Base-by-base conservation (phyloP, 2,329 filamentous ascomycete genomes). In the Raffaelea arxii region DNA sequence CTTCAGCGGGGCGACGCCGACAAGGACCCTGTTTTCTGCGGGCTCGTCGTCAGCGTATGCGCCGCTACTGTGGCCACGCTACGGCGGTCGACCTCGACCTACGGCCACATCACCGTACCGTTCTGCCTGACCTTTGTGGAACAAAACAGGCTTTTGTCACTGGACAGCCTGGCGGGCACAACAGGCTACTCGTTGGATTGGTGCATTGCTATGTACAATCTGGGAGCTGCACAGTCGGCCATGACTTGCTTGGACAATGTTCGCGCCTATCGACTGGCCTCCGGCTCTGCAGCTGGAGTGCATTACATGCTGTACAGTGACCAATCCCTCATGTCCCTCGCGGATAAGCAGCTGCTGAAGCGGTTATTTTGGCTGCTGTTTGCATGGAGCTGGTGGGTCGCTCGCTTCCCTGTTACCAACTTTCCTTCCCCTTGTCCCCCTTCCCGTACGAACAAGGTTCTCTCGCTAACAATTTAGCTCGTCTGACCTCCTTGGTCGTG, bases 171-270 rank as follows among this genome's bases (percentile, higher is more conserved):
- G 14, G n/a, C 25, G 5, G 30, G 54, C 0, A n/a, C n/a, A n/a
- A n/a, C n/a, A n/a, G 39, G 46, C 0, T 64, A 61, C 40, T 57
- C 56, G 2, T 46, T 65, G 1, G 62, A 66, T 40, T 64, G 61
- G 53, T 63, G 62, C 49, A 56, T 63, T 18, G 58, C 62, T 21
- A 59, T 62, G 53, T 66, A 66, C 44, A 63, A 66, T 30, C 46
- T 65, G 4, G 57, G 59, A 3, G 55, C 48, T 2, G 56, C 62
- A 1, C 48, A 58, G 6, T 25, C 27, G 6, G 45, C 53, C 25
- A 37, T 55, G 32, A 38, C 48, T 25, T 51, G 52, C 23, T 16
- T 44, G 6, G 23, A 44, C 32, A 19, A 44, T 24, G n/a, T 38
- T 10, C 10, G 10, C 16, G 32, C 50, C 55, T 60, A 46, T 42